phyloP scores from a whole-genome alignment of 2,329 filamentous ascomycete species.

The Purpureocillium takamizusanense region DNA sequence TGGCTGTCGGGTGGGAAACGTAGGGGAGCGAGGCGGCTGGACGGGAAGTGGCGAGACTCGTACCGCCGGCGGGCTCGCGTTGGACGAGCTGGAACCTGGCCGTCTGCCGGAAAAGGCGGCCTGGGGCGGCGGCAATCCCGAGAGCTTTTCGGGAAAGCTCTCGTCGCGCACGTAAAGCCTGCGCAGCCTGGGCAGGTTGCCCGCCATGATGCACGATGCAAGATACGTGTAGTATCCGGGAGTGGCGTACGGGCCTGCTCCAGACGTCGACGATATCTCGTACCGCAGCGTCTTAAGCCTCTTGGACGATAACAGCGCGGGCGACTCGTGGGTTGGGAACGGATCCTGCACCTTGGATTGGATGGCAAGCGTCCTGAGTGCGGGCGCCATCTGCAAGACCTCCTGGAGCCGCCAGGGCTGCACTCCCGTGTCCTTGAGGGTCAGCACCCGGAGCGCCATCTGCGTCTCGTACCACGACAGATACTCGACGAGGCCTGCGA shows the following conservation, averaged over 20 bases:
- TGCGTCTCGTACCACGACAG: conserved; percentile 53
- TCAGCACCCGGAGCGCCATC: conserved; percentile 56
- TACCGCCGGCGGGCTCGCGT: conserved; percentile 6
- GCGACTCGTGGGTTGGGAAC: conserved; percentile 36
- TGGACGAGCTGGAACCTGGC: conserved; percentile 22
- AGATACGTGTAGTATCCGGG: conserved; percentile 76
- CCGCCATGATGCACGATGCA: conserved; percentile 69
- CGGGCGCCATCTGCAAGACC: conserved; percentile 48
- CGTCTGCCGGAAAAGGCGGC: conserved; percentile 20
- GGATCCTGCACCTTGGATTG: conserved; percentile 39
- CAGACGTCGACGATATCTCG: conserved; percentile 61
- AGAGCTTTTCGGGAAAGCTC: conserved; percentile 70
- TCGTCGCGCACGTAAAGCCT: conserved; percentile 81
- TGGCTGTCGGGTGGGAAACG: conserved; percentile 15
- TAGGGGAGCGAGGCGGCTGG: conserved; percentile 11
- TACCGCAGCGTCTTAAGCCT: conserved; percentile 69
- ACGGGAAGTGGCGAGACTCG: conserved; percentile 11
- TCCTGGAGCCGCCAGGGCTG: conserved; percentile 51
- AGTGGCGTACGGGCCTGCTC: conserved; percentile 48
- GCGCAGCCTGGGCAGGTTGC: conserved; percentile 62
- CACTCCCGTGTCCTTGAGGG: conserved; percentile 64
- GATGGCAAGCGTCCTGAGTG: conserved; percentile 48
- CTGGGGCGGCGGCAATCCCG: conserved; percentile 59
- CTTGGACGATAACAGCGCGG: conserved; percentile 56
- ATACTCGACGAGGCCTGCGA: conserved; percentile 60